Conservation (phyloP, 1,284 basidiomycete genomes). For the Cutaneotrichosporon mucoides region DNA sequence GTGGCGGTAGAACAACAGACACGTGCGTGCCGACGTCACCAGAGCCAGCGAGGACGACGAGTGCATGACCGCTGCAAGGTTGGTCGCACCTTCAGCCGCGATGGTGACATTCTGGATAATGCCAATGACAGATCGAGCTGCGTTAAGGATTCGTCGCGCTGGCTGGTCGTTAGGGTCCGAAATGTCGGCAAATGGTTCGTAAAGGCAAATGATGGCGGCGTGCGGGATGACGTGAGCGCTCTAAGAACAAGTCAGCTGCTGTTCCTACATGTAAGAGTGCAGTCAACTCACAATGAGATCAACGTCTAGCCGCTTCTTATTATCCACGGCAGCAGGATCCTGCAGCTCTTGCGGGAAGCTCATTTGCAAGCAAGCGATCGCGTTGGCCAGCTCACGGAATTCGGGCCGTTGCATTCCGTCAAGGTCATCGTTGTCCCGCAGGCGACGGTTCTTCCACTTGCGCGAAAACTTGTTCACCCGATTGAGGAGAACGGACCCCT, state of each 20-base stretch:
- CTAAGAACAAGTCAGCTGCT: conserved; percentile 11
- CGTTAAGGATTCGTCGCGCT: conserved; percentile 32
- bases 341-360: conserved; percentile 34
- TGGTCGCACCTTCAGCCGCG: conserved; percentile 15
- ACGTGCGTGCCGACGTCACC: conserved; percentile 39
- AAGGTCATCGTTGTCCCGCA: conserved; percentile 42
- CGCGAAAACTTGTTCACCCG: conserved; percentile 38
- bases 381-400: conserved; percentile 44
- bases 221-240: conserved; percentile 43
- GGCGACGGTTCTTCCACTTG: conserved; percentile 44
- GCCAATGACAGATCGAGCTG: conserved; percentile 36
- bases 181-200: conserved; percentile 47
- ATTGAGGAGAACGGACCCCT: conserved; percentile 35
- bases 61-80: conserved; percentile 39
- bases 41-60: conserved; percentile 39
- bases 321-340: conserved; percentile 25
- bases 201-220: conserved; percentile 42
- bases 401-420: conserved; percentile 45
- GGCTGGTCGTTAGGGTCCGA: conserved; percentile 38
- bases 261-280: background rate
- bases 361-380: conserved; percentile 45
- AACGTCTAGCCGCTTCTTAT: conserved; percentile 30
- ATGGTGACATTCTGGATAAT: conserved; percentile 40
- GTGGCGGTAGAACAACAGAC: conserved; percentile 38
- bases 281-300: conserved; percentile 34